Conservation (phyloP, 768 basidiomycete genomes). For the Tricholoma matsutake region DNA sequence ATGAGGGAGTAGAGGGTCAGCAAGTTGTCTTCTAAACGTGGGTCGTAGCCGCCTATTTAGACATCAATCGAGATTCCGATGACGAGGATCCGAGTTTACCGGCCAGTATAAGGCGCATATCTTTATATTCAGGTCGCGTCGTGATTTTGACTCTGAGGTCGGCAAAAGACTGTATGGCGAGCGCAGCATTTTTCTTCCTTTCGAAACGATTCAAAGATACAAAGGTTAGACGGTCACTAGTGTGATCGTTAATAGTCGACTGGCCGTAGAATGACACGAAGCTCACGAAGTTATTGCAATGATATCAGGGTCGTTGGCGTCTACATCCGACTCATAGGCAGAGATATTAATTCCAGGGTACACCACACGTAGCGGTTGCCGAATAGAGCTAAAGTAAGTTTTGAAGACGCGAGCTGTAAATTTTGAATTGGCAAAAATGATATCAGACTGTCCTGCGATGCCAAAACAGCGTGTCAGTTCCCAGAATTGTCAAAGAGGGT, state of each 20-base stretch:
- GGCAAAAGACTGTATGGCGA: constrained; percentile 82
- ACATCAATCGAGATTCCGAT: neutral
- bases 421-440: constrained; percentile 86
- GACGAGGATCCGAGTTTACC: constrained; percentile 39
- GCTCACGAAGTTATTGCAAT: constrained; percentile 57
- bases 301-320: constrained; percentile 48
- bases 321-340: constrained; percentile 56
- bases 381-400: constrained; percentile 69
- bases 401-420: constrained; percentile 86
- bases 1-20: constrained; percentile 63
- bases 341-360: constrained; percentile 91
- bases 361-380: constrained; percentile 66
- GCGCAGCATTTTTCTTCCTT: constrained; percentile 84
- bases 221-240: constrained; percentile 67
- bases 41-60: constrained; percentile 80
- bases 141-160: constrained; percentile 35
- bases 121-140: constrained; percentile 21
- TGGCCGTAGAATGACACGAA: neutral
- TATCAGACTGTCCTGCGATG: constrained; percentile 75
- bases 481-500: neutral
- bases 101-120: constrained; percentile 73
- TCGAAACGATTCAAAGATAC: constrained; percentile 94
- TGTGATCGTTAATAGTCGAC: neutral
- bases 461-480: neutral
- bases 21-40: constrained; percentile 82